These are phyloP conservation scores for Myxozyma kluyveri DNA, from an alignment of 805 yeast species.

Conservation along the genomic window DNA sequence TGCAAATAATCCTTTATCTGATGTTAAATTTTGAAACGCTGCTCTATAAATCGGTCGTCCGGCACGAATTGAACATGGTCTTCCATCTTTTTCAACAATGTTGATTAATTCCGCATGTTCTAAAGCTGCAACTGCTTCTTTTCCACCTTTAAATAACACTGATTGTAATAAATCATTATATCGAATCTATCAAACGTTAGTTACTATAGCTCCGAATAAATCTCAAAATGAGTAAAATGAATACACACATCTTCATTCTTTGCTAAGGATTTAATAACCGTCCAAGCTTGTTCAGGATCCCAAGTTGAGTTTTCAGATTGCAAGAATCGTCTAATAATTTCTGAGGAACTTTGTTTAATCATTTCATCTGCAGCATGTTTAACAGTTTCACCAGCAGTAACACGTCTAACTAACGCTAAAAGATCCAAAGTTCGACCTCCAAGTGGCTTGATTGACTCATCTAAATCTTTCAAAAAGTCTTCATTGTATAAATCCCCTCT, in stretches of 20 bases:
- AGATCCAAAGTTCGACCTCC: slow-evolving; percentile 96
- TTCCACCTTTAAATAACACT: slow-evolving; percentile 43
- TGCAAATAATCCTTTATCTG: slow-evolving; percentile 55
- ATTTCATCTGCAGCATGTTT: slow-evolving; percentile 66
- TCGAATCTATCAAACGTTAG: slow-evolving; percentile 6
- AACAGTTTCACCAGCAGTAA: slow-evolving; percentile 84
- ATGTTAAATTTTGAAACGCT: slow-evolving; percentile 67
- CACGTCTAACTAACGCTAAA: slow-evolving; percentile 83
- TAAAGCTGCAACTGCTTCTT: slow-evolving; percentile 52
- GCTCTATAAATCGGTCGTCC: slow-evolving; percentile 83
- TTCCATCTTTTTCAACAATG: slow-evolving; percentile 71
- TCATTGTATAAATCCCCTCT: slow-evolving; percentile 36
- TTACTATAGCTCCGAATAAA: slow-evolving; percentile 31
- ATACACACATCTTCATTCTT: slow-evolving; percentile 45
- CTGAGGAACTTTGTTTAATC: slow-evolving; percentile 81
- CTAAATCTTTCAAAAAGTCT: slow-evolving; percentile 39
- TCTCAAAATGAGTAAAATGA: no score
- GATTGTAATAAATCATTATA: slow-evolving; percentile 37
- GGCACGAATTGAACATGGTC: slow-evolving; percentile 62
- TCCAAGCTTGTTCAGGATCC: slow-evolving; percentile 85
- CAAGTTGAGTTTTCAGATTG: slow-evolving; percentile 46
- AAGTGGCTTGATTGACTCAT: slow-evolving; percentile 62
- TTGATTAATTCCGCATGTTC: slow-evolving; percentile 77
- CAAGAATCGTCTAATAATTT: slow-evolving; percentile 75
- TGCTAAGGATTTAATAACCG: slow-evolving; percentile 63